These are phyloP conservation scores for Phaffomyces opuntiae DNA, from an alignment of 805 yeast genomes.

Conservation along the genomic window DNA sequence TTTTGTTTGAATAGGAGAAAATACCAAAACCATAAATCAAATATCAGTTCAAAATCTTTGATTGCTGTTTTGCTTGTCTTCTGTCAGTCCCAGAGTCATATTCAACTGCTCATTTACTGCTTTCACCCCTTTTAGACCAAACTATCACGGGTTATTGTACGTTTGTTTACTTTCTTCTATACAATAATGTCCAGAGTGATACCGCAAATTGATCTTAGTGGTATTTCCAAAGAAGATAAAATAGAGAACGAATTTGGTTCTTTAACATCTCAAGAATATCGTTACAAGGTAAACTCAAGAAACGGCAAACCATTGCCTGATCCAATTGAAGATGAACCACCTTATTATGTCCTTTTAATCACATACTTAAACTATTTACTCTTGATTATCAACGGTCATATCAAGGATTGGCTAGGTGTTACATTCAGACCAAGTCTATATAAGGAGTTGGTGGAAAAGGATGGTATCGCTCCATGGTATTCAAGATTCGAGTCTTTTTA, in stretches of 20 bases:
- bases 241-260: conserved; percentile 68
- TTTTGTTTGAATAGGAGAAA: too few species aligned
- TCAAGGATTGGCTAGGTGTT: conserved; percentile 83
- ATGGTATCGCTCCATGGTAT: conserved; percentile 95
- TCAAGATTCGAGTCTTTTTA: conserved; percentile 92
- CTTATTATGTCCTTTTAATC: conserved; percentile 67
- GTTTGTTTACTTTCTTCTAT: neutral
- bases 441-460: conserved; percentile 59
- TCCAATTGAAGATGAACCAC: conserved; percentile 78
- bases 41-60: too few species aligned
- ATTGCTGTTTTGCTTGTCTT: too few species aligned
- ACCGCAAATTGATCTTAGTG: conserved; percentile 29
- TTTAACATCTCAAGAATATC: conserved; percentile 55
- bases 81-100: too few species aligned
- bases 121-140: too few species aligned
- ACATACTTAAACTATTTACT: conserved; percentile 84
- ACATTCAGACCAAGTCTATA: conserved; percentile 60
- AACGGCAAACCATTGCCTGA: conserved; percentile 48
- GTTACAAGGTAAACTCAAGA: conserved; percentile 55
- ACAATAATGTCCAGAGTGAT: conserved; percentile 20
- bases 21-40: too few species aligned
- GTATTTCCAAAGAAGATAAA: conserved; percentile 30
- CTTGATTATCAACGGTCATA: conserved; percentile 81
- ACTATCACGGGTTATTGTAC: too few species aligned
- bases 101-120: too few species aligned